Percentiles rank a stretch among this genome's conserved stretches.
Conservation (phyloP, 2,329 filamentous ascomycete genomes). For the Penicillium sp. region DNA sequence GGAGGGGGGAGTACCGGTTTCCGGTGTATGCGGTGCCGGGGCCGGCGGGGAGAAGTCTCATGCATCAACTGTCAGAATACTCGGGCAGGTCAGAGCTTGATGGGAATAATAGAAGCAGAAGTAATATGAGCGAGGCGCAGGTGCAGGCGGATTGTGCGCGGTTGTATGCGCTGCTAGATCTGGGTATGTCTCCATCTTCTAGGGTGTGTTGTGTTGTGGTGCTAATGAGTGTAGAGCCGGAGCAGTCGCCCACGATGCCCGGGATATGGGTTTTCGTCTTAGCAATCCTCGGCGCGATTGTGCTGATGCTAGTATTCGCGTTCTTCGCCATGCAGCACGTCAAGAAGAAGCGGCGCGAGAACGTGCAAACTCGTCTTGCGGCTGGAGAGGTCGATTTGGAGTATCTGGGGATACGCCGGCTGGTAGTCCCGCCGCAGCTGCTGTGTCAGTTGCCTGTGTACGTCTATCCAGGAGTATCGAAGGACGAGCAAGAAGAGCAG, state of each 20-base stretch:
- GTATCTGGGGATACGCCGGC: constrained; percentile 74
- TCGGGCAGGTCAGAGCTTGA: constrained; percentile 65
- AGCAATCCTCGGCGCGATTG: constrained; percentile 74
- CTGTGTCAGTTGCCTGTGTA: constrained; percentile 74
- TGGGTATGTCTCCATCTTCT: constrained; percentile 28
- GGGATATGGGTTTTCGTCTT: constrained; percentile 78
- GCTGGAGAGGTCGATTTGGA: constrained; percentile 62
- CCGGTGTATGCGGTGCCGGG: constrained; percentile 81
- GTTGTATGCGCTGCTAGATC: constrained; percentile 49
- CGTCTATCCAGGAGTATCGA: constrained; percentile 63
- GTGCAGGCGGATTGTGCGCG: constrained; percentile 24
- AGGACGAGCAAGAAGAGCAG: not conserved
- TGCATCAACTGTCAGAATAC: constrained; percentile 69
- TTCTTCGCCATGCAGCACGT: constrained; percentile 73
- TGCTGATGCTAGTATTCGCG: constrained; percentile 62
- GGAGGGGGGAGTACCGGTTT: constrained; percentile 67
- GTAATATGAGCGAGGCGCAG: not conserved
- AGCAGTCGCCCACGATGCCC: constrained; percentile 49
- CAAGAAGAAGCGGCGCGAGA: constrained; percentile 65
- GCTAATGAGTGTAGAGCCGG: constrained; percentile 23
- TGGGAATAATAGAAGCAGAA: constrained; percentile 24
- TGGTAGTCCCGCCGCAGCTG: constrained; percentile 69
- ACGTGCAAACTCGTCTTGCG: constrained; percentile 66
- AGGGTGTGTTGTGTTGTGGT: not conserved
- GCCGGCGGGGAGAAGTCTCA: constrained; percentile 61